Evolutionary conservation across 352 stramenopile genomes (phyloP), one percentile per base, ranked within the genome.

Genomic region (Phytopythium aichiense): DNA sequence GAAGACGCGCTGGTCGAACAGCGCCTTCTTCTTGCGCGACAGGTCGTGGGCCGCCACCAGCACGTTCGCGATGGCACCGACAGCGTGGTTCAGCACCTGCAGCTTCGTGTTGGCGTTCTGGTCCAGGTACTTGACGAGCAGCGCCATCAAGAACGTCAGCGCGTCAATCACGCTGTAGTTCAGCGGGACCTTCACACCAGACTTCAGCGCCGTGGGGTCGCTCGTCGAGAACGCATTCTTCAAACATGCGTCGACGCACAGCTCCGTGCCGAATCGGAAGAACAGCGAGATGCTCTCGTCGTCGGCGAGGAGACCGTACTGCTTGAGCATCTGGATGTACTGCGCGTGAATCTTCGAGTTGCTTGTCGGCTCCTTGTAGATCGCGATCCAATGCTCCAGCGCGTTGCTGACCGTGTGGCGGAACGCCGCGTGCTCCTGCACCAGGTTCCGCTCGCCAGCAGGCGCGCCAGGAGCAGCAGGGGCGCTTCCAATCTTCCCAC

Each of bases 1-100:
- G 85, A 98, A 99, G 38, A 98, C 97, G 46, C 97, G 88, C 70
- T 99, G 97, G 72, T 99, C 98, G 66, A 99, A 99, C 7, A 71
- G 58, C 12, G 69, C 74, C 64, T 95, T 91, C 68, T 92, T 91
- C 72, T 94, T 94, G 62, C 82, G 81, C 35, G 81, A 86, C 46
- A 89, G 60, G 53, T 95, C 85, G 54, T 94, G 85, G 4, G 86
- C 68, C 9, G 89, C 91, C 48, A 98, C 93, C 62, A 99, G 83
- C 46, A 96, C 90, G 50, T 97, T 94, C n/a, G 96, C 89, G 63
- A 97, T 94, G 22, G 94, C 91, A 37, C 92, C 93, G 12, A 99
- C 88, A 37, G 97, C 94, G 72, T 98, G 97, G 76, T 98, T 98
- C 49, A 99, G 68, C 50, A 99, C 85, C 51, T 92, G 76, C 50